Percentiles rank a stretch among this genome's conserved stretches.
phyloP scores from a whole-genome alignment of 2,329 filamentous ascomycete species.

The Diaporthe citri region DNA sequence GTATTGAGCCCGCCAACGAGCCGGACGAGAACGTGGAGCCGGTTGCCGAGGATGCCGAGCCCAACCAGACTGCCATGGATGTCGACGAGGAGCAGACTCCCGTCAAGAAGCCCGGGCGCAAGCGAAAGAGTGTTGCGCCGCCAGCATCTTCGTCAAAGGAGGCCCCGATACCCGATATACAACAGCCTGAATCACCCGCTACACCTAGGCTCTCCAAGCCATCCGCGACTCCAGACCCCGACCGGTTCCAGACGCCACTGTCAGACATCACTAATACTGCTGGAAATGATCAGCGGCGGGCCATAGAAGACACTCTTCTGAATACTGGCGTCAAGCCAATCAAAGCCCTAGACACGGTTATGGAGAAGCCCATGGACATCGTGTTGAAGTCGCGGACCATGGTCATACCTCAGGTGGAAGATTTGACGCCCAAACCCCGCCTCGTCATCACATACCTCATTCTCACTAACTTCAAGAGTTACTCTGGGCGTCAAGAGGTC shows the following conservation, averaged over 20 bases:
- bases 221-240: slow-evolving; percentile 69
- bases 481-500: slow-evolving; percentile 93
- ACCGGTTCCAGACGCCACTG: slow-evolving; percentile 70
- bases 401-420: slow-evolving; percentile 76
- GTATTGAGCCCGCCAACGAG: slow-evolving; percentile 52
- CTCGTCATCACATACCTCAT: slow-evolving; percentile 94
- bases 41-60: slow-evolving; percentile 46
- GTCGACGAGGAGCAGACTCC: slow-evolving; percentile 48
- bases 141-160: slow-evolving; percentile 50
- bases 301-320: slow-evolving; percentile 60
- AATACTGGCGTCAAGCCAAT: slow-evolving; percentile 74
- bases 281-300: slow-evolving; percentile 71
- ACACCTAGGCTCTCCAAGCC: slow-evolving; percentile 59
- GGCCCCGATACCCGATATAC: slow-evolving; percentile 43
- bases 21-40: not conserved
- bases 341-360: slow-evolving; percentile 79
- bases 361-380: slow-evolving; percentile 95
- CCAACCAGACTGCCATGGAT: slow-evolving; percentile 47
- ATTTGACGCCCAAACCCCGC: slow-evolving; percentile 82
- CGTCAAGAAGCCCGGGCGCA: slow-evolving; percentile 67
- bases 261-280: slow-evolving; percentile 79
- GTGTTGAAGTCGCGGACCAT: slow-evolving; percentile 86
- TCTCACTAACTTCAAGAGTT: slow-evolving; percentile 98
- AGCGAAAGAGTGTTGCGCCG: slow-evolving; percentile 72
- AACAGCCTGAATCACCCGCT: slow-evolving; percentile 51